Percentiles rank a stretch among this genome's conserved stretches.
phyloP scores from a whole-genome alignment of 331 rosid species.

The Spiraea crenata region DNA sequence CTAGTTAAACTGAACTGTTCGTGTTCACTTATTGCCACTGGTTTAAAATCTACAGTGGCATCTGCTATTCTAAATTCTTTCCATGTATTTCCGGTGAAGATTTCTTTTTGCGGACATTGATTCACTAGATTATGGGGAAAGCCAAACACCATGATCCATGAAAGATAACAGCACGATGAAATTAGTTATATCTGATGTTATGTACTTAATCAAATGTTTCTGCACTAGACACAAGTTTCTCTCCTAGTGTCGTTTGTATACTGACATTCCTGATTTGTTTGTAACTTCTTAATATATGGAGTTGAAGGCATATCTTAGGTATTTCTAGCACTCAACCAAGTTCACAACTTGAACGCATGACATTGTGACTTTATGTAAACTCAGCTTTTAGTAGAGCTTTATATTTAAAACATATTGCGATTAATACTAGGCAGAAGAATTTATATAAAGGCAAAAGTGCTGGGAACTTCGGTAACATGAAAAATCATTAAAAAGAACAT shows the following conservation, averaged over 20 bases:
- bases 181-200: not conserved
- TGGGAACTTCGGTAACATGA: no score
- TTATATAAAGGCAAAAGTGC: not conserved
- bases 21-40: not conserved
- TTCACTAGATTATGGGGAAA: conserved; percentile 3
- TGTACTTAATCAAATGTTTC: not conserved
- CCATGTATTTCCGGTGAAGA: not conserved
- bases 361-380: not conserved
- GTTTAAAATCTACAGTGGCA: not conserved
- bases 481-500: not conserved
- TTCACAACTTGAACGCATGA: not conserved
- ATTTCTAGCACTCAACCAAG: not conserved
- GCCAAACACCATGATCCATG: not conserved
- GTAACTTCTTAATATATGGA: not conserved
- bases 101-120: not conserved
- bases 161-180: not conserved
- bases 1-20: not conserved
- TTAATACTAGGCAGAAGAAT: no score
- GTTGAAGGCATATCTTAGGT: not conserved
- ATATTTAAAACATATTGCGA: no score
- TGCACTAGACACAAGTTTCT: not conserved
- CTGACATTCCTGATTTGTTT: not conserved
- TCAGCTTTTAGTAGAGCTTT: no score
- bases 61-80: not conserved
- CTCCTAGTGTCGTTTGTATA: not conserved